A percentile compares a stretch with the other conserved stretches of the same genome.
Conservation (phyloP, 2,329 filamentous ascomycete genomes). For the Geosmithia morbida region DNA sequence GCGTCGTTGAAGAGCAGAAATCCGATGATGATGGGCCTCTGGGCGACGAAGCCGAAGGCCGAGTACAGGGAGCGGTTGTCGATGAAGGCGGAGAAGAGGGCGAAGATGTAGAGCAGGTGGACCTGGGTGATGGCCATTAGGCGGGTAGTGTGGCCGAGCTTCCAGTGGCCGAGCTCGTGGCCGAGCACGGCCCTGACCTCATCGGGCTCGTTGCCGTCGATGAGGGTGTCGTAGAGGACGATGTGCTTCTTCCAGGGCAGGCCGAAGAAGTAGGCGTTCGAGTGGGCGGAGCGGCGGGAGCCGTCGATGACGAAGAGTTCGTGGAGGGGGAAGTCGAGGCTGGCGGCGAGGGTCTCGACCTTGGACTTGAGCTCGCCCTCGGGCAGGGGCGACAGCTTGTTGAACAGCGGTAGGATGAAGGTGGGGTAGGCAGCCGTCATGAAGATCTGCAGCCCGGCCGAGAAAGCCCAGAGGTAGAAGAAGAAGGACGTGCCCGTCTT, state of each 20-base stretch:
- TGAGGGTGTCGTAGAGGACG: constrained; percentile 95
- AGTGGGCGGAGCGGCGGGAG: constrained; percentile 75
- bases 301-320: constrained; percentile 93
- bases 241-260: constrained; percentile 99
- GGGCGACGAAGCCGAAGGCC: constrained; percentile 73
- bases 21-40: constrained; percentile 87
- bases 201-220: constrained; percentile 83
- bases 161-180: constrained; percentile 96
- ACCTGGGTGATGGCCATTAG: constrained; percentile 77
- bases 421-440: constrained; percentile 95
- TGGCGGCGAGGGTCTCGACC: constrained; percentile 71
- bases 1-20: constrained; percentile 97
- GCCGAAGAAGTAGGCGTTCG: constrained; percentile 91
- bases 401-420: constrained; percentile 88
- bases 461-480: constrained; percentile 95
- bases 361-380: constrained; percentile 76
- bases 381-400: constrained; percentile 88
- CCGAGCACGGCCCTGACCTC: constrained; percentile 92
- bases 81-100: constrained; percentile 93
- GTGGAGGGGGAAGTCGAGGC: constrained; percentile 79
- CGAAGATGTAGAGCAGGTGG: constrained; percentile 94
- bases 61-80: constrained; percentile 86
- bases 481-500: constrained; percentile 91
- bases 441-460: constrained; percentile 77
- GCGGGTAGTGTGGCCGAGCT: constrained; percentile 83